Evolutionary conservation across 2,329 filamentous ascomycete species (phyloP).

Genomic region (Xylaria sp.): DNA sequence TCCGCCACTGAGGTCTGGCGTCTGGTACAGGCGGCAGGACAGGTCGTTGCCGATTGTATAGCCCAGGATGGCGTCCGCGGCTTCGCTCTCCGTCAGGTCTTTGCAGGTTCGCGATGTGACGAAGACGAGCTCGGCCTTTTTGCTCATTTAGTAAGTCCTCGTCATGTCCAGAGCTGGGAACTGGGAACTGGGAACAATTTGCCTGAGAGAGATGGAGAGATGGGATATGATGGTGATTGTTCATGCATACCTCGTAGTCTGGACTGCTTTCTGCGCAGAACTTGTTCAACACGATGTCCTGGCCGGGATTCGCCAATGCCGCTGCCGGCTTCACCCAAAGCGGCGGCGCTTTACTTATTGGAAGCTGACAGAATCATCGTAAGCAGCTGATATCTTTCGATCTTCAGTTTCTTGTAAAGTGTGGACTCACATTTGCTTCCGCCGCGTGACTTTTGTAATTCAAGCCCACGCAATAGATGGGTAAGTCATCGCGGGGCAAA

Average conservation of each 20-base stretch:
- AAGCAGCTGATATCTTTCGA: background rate
- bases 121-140: conserved; percentile 48
- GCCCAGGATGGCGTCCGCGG: conserved; percentile 50
- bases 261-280: conserved; percentile 52
- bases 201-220: background rate
- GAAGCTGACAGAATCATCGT: conserved; percentile 19
- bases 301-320: conserved; percentile 46
- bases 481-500: conserved; percentile 31
- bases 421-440: conserved; percentile 32
- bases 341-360: conserved; percentile 32
- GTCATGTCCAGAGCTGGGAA: too few relatives aligned
- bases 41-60: conserved; percentile 51
- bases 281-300: conserved; percentile 51
- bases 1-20: conserved; percentile 41
- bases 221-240: background rate
- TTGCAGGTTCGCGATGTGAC: conserved; percentile 48
- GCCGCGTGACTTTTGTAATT: conserved; percentile 43
- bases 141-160: background rate
- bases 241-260: conserved; percentile 49
- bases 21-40: conserved; percentile 48
- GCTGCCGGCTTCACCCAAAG: conserved; percentile 54
- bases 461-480: conserved; percentile 46
- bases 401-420: background rate
- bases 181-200: background rate
- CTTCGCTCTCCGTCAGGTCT: conserved; percentile 54